Evolutionary conservation across 352 stramenopile genomes (phyloP).

Genomic region (Peronospora belbahrii): DNA sequence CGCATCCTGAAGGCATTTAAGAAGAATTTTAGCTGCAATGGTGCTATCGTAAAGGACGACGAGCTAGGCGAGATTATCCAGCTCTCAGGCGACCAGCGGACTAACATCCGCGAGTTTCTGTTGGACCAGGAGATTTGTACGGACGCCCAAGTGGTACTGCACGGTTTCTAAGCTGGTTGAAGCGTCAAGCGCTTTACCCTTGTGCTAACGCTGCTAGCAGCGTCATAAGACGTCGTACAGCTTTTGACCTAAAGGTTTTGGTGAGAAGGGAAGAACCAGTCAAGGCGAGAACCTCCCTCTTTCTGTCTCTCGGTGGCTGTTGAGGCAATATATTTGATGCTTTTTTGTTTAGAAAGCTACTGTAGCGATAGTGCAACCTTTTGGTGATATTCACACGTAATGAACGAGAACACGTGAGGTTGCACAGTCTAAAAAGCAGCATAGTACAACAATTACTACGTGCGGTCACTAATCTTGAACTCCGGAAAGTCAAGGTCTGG

Average conservation of each 20-base stretch:
- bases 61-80: slow-evolving; percentile 98
- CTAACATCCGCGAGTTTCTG: slow-evolving; percentile 98
- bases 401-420: too few species aligned
- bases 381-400: too few species aligned
- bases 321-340: slow-evolving; percentile 43
- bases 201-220: slow-evolving; percentile 10
- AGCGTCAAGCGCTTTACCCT: not conserved
- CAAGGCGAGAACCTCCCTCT: slow-evolving; percentile 3
- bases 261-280: slow-evolving; percentile 3
- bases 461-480: slow-evolving; percentile 73
- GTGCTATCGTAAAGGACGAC: slow-evolving; percentile 97
- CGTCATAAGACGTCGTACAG: slow-evolving; percentile 1
- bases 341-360: slow-evolving; percentile 18
- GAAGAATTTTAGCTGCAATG: slow-evolving; percentile 99
- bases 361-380: too few species aligned
- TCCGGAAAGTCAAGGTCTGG: slow-evolving; percentile 78
- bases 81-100: slow-evolving; percentile 97
- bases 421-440: too few species aligned
- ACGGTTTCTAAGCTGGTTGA: slow-evolving; percentile 91
- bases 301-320: slow-evolving; percentile 14
- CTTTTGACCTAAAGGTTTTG: slow-evolving; percentile 18
- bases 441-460: slow-evolving; percentile 20
- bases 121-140: slow-evolving; percentile 98
- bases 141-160: slow-evolving; percentile 92
- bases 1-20: slow-evolving; percentile 99